Base-by-base conservation (phyloP, 2,329 filamentous ascomycete species). In the Curvularia hawaiiensis region DNA sequence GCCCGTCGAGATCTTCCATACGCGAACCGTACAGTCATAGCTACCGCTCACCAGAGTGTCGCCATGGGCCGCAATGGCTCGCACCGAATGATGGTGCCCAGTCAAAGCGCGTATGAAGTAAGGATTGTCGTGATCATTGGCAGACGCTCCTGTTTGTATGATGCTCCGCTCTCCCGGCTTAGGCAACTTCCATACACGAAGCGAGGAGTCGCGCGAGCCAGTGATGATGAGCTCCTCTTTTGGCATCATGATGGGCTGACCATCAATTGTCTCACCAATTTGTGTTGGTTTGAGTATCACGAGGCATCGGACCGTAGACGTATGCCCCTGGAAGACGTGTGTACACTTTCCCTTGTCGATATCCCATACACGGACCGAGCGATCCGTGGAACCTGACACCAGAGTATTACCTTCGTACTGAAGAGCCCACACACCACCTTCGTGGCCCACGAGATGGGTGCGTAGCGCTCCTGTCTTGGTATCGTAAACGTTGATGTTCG, bases 361-460 rank as follows among this genome's bases (percentile, higher is more conserved):
- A 73, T 99, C 94, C 95, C 95, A 99, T 0, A 99, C 94, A n/a
- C 95, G 88, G n/a, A 99, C 95, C 11, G 95, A 96, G 46, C 95
- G 85, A 77, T 99, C 95, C 0, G 95, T 99, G 7, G 93, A 97
- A 2, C 95, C 95, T 16, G 95, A 99, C 2, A 99, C 95, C 20
- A 99, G 80, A 16, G 91, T 92, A 72, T 98, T 97, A 50, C 93
- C 94, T 72, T 97, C 89, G 73, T 98, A 99, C 75, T 98, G 93
- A 52, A 99, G 79, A 30, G 95, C 95, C 95, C 95, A 99, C 1
- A 99, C 95, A 45, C 95, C 95, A 33, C 95, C 95, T 76, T 99
- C 95, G 67, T 99, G 95, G 2, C 95, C 95, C 69, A 93, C 89
- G 2, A 99, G 85, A 62, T 90, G 91, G 70, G 88, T 91, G 47